Conservation (phyloP, 371 early-diverging fungal genomes). For the Mortierella sp. region DNA sequence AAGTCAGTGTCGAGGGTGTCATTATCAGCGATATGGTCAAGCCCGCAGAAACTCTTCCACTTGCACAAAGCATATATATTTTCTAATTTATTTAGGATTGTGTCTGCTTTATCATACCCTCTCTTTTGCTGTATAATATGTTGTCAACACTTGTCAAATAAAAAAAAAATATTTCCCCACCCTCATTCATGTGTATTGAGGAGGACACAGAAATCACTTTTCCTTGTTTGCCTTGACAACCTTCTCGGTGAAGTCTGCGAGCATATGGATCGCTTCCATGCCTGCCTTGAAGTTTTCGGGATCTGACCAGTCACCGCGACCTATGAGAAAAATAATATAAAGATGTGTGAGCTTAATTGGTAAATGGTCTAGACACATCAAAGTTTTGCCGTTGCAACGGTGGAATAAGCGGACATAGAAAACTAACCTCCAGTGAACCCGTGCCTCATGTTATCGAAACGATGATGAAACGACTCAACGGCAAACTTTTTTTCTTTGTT, state of each 20-base stretch:
- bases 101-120: too few relatives aligned
- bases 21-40: conserved; percentile 70
- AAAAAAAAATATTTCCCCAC: too few relatives aligned
- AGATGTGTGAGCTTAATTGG: too few relatives aligned
- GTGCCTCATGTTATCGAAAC: conserved; percentile 38
- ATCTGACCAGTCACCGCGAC: conserved; percentile 28
- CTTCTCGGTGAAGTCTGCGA: conserved; percentile 19
- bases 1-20: conserved; percentile 84
- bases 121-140: too few relatives aligned
- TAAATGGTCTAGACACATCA: too few relatives aligned
- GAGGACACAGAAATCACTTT: too few relatives aligned
- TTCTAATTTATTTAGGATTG: conserved; percentile 63
- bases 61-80: conserved; percentile 80
- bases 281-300: conserved; percentile 30
- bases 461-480: conserved; percentile 37
- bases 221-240: conserved; percentile 3
- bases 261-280: conserved; percentile 16
- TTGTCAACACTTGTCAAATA: too few relatives aligned
- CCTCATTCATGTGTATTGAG: too few relatives aligned
- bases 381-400: too few relatives aligned
- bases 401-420: too few relatives aligned
- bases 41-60: conserved; percentile 78
- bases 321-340: neutral
- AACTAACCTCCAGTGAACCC: conserved; percentile 29
- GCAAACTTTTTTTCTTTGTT: conserved; percentile 21